Conservation (phyloP, 2,329 filamentous ascomycete genomes). For the Celoporthe dispersa region DNA sequence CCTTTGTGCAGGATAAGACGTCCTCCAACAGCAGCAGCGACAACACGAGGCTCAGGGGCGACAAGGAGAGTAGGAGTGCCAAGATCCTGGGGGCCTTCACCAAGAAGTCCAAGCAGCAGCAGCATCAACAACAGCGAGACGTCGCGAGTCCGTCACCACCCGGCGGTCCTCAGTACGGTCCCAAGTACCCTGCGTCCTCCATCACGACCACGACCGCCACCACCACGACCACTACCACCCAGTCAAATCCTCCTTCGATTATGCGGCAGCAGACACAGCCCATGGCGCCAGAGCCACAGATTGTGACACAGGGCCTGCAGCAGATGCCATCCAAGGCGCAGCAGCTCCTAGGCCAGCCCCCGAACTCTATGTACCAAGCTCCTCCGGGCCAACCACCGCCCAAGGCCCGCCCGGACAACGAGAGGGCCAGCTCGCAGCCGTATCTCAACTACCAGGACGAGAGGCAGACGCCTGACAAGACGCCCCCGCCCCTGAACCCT, state of each 20-base stretch:
- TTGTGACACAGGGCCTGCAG: conserved; percentile 21
- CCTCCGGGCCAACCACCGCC: conserved; percentile 22
- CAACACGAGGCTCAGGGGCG: conserved; percentile 32
- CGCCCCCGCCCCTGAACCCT: conserved; percentile 14
- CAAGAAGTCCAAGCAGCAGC: conserved; percentile 33
- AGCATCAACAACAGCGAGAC: conserved; percentile 23
- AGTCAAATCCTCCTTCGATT: background rate
- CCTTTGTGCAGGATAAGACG: conserved; percentile 29
- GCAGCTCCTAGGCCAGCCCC: conserved; percentile 25
- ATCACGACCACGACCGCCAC: conserved; percentile 15
- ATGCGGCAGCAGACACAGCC: background rate
- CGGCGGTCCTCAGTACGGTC: conserved; percentile 34
- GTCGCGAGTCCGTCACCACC: conserved; percentile 31
- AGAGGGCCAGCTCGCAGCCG: conserved; percentile 20
- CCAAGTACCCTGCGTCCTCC: conserved; percentile 7
- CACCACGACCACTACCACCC: background rate
- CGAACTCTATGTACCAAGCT: conserved; percentile 22
- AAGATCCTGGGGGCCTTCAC: conserved; percentile 36
- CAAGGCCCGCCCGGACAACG: conserved; percentile 11
- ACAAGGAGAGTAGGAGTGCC: conserved; percentile 34
- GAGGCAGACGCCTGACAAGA: conserved; percentile 29
- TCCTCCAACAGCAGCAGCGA: conserved; percentile 23
- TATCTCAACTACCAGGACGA: conserved; percentile 32
- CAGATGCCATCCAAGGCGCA: conserved; percentile 28
- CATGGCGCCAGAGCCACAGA: conserved; percentile 16